phyloP scores from a whole-genome alignment of 2,329 filamentous ascomycete species.

The Exophiala viscosa region DNA sequence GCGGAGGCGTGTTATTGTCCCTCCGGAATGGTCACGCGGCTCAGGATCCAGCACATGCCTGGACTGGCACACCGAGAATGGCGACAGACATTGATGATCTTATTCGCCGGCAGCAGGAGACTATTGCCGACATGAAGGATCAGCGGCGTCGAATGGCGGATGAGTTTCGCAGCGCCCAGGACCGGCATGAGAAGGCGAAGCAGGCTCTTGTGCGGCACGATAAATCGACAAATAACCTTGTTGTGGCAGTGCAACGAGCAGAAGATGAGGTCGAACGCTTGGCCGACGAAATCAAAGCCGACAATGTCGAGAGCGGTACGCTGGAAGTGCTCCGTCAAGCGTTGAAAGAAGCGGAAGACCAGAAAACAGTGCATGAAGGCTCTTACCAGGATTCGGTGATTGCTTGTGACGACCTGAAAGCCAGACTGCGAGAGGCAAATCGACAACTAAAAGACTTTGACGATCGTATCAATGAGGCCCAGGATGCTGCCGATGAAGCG shows the following conservation, averaged over 20 bases:
- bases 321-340: conserved; percentile 58
- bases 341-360: conserved; percentile 56
- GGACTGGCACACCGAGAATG: conserved; percentile 63
- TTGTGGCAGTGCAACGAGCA: conserved; percentile 55
- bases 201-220: conserved; percentile 51
- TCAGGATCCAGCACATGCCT: conserved; percentile 53
- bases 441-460: conserved; percentile 36
- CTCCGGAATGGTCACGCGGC: conserved; percentile 48
- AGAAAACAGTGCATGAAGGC: conserved; percentile 40
- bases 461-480: conserved; percentile 27
- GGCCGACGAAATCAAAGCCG: conserved; percentile 60
- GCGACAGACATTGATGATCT: conserved; percentile 70
- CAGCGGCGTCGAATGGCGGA: conserved; percentile 54
- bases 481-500: conserved; percentile 2
- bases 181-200: conserved; percentile 49
- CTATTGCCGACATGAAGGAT: conserved; percentile 51
- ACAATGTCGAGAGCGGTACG: conserved; percentile 61
- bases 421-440: conserved; percentile 37
- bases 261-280: conserved; percentile 63
- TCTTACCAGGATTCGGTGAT: conserved; percentile 49
- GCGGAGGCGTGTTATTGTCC: conserved; percentile 59
- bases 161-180: conserved; percentile 47
- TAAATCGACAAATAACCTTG: conserved; percentile 47
- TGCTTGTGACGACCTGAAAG: conserved; percentile 44
- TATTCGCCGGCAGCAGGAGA: conserved; percentile 52